These are phyloP conservation scores for Apiospora hydei DNA, from an alignment of 2,329 filamentous ascomycete species.

Conservation along the genomic window DNA sequence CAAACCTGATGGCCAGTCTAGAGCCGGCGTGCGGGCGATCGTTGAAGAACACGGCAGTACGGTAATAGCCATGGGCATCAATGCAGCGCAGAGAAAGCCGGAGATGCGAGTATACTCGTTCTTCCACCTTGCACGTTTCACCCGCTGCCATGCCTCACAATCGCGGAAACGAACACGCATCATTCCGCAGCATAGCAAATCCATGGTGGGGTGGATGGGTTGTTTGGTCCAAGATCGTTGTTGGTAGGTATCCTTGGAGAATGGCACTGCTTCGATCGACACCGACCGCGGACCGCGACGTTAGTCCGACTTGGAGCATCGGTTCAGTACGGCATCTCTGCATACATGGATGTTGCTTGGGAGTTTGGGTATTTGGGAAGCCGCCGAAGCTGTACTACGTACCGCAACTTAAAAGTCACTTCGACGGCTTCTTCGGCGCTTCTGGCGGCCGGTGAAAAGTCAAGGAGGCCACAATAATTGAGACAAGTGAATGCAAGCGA, in stretches of 20 bases:
- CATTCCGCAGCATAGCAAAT: not conserved
- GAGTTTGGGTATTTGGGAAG: not conserved
- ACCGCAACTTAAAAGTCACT: not conserved
- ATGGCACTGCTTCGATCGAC: not conserved
- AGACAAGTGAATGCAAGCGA: not conserved
- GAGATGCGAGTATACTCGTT: not conserved
- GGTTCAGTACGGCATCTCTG: not conserved
- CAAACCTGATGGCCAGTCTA: not conserved
- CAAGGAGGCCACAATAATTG: not conserved
- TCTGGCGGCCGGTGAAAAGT: slow-evolving; percentile 13
- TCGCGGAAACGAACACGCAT: slow-evolving; percentile 13
- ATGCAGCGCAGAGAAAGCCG: too few species aligned
- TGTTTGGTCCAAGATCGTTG: not conserved
- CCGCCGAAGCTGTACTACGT: not conserved
- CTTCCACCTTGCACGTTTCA: not conserved
- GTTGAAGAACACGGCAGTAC: not conserved
- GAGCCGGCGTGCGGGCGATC: not conserved
- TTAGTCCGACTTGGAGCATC: not conserved
- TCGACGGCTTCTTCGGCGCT: not conserved
- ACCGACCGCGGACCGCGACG: slow-evolving; percentile 1
- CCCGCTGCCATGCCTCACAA: not conserved
- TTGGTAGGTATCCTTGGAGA: too few species aligned
- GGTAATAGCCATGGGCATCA: not conserved
- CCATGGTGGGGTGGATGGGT: not conserved
- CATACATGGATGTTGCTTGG: not conserved